These are phyloP conservation scores for Quercus tomentella DNA, from an alignment of 331 rosid species.

Conservation along the genomic window DNA sequence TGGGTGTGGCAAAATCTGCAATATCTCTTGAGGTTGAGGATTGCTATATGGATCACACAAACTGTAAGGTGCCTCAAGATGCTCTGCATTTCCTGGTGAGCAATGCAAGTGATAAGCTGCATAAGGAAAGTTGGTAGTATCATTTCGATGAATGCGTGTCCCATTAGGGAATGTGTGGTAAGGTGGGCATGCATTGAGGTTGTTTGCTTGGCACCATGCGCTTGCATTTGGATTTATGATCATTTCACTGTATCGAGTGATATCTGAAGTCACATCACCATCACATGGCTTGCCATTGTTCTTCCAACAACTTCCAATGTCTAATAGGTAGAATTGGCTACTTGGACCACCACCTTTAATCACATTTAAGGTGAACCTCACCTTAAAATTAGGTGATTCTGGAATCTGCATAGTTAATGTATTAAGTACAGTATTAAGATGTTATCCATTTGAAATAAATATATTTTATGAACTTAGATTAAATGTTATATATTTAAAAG, in stretches of 20 bases:
- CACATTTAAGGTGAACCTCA: conserved; percentile 26
- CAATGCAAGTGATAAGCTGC: conserved; percentile 26
- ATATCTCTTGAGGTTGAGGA: conserved; percentile 34
- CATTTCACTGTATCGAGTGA: conserved; percentile 36
- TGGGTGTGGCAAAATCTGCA: conserved; percentile 35
- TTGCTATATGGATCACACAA: conserved; percentile 32
- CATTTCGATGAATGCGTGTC: conserved; percentile 19
- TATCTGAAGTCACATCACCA: conserved; percentile 33
- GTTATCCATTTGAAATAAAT: too few species aligned
- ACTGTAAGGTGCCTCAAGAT: conserved; percentile 20
- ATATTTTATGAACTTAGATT: too few species aligned
- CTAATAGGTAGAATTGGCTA: conserved; percentile 35
- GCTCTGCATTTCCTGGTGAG: conserved; percentile 27
- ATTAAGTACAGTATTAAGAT: not conserved
- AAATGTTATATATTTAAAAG: too few species aligned
- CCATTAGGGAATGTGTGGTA: conserved; percentile 28
- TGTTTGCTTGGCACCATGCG: conserved; percentile 11
- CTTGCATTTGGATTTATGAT: conserved; percentile 27
- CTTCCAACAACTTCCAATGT: conserved; percentile 42
- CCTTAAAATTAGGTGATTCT: conserved; percentile 39
- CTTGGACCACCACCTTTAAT: conserved; percentile 22
- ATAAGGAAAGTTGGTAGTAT: conserved; percentile 18
- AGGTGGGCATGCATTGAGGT: conserved; percentile 19
- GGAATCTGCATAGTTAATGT: conserved; percentile 22
- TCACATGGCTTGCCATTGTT: conserved; percentile 30